These are phyloP conservation scores for Leccinum olivaceopallidum DNA, from an alignment of 768 basidiomycete genomes.

Conservation along the genomic window DNA sequence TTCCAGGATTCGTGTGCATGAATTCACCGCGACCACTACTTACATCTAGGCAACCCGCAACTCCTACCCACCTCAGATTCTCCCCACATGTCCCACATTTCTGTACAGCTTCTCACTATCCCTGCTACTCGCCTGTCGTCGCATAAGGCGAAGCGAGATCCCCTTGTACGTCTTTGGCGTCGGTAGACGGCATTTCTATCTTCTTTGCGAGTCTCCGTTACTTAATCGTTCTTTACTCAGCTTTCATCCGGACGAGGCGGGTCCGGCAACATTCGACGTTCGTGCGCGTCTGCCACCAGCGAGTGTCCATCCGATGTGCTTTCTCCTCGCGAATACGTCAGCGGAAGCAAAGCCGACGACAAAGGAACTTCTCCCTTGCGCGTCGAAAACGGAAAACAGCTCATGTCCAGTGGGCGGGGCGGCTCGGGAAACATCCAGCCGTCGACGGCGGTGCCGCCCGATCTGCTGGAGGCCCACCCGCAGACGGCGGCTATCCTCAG, in stretches of 20 bases:
- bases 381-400: neutral
- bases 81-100: slow-evolving; percentile 14
- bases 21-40: neutral
- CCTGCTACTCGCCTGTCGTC: neutral
- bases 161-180: slow-evolving; percentile 17
- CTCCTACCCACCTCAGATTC: neutral
- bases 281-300: neutral
- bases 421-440: slow-evolving; percentile 28
- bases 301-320: neutral
- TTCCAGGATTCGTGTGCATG: neutral
- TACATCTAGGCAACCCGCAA: neutral
- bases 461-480: slow-evolving; percentile 18
- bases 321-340: neutral
- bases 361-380: neutral
- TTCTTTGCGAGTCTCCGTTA: neutral
- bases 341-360: neutral
- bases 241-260: slow-evolving; percentile 25
- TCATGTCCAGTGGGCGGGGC: slow-evolving; percentile 26
- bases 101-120: neutral
- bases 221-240: slow-evolving; percentile 9
- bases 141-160: slow-evolving; percentile 3
- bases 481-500: slow-evolving; percentile 27
- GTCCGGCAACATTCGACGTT: slow-evolving; percentile 22
- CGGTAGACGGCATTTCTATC: neutral
- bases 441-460: neutral